A percentile compares a stretch with the other conserved stretches of the same genome.
Evolutionary conservation across 345 rosid species (phyloP).

Genomic region (Arabis alpina): DNA sequence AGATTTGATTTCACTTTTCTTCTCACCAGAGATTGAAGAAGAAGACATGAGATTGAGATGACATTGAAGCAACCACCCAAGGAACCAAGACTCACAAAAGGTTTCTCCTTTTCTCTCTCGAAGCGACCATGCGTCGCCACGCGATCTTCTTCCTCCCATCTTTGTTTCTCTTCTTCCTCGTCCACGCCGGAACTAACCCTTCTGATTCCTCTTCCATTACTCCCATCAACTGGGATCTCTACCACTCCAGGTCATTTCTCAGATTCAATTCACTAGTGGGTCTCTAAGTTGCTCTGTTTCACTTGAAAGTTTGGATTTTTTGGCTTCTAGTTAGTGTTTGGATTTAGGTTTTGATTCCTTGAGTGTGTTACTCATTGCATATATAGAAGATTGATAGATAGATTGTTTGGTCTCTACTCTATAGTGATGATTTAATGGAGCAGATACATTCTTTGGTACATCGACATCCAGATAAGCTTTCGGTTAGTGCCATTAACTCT

Average conservation of each 20-base stretch:
- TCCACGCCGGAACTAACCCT: conserved; percentile 36
- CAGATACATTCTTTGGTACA: conserved; percentile 63
- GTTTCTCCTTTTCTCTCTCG: conserved; percentile 28
- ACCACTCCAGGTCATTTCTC: conserved; percentile 63
- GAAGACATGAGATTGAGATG: not conserved
- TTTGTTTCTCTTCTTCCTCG: conserved; percentile 14
- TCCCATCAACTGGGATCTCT: conserved; percentile 81
- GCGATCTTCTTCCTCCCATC: conserved; percentile 28
- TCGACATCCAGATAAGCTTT: conserved; percentile 75
- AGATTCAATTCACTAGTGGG: not conserved
- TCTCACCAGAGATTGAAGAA: too few species aligned
- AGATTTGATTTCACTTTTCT: too few species aligned
- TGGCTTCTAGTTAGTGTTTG: too few species aligned
- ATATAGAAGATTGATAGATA: not conserved
- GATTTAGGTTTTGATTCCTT: too few species aligned
- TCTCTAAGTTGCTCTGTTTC: too few species aligned
- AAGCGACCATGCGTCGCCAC: conserved; percentile 40
- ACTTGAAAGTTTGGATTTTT: too few species aligned
- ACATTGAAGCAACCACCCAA: conserved; percentile 5
- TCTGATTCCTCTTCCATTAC: conserved; percentile 46
- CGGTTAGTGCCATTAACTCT: conserved; percentile 44
- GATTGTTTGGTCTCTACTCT: conserved; percentile 19
- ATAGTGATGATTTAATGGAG: conserved; percentile 72
- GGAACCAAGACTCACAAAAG: conserved; percentile 13
- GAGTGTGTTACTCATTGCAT: too few species aligned